phyloP scores from a whole-genome alignment of 2,329 filamentous ascomycete genomes.

The Ambrosiella cleistominuta region DNA sequence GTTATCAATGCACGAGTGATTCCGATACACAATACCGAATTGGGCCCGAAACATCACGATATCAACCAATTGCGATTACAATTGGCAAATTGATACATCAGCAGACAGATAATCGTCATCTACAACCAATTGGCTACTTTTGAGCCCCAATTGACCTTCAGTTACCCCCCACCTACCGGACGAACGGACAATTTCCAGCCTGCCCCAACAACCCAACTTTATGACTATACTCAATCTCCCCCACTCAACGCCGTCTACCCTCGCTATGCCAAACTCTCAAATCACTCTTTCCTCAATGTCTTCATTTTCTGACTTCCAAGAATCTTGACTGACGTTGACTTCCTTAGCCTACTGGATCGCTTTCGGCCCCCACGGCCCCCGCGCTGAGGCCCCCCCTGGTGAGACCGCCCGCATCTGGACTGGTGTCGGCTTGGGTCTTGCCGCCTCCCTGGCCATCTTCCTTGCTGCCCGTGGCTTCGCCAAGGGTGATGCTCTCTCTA shows the following conservation, averaged over 20 bases:
- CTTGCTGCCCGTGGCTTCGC: conserved; percentile 52
- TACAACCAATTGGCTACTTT: background rate
- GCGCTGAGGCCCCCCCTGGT: conserved; percentile 63
- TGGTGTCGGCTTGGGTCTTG: conserved; percentile 53
- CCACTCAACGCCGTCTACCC: background rate
- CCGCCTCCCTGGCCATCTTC: conserved; percentile 55
- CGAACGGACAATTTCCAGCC: background rate
- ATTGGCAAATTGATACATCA: background rate
- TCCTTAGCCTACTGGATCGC: conserved; percentile 88
- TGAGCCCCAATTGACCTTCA: background rate
- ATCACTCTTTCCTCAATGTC: background rate
- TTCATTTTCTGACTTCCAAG: background rate
- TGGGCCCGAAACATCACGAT: background rate
- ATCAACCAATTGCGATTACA: background rate
- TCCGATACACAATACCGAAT: background rate
- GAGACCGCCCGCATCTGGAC: conserved; percentile 65
- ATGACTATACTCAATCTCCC: background rate
- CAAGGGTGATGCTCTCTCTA: conserved; percentile 58
- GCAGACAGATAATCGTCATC: background rate
- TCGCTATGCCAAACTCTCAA: too few relatives aligned
- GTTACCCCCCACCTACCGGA: background rate
- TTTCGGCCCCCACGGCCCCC: conserved; percentile 90
- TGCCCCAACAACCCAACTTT: background rate
- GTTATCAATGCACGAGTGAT: too few relatives aligned
- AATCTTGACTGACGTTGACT: background rate